Evolutionary conservation across 331 rosid genomes (phyloP).

Genomic region (Malus hybrid): DNA sequence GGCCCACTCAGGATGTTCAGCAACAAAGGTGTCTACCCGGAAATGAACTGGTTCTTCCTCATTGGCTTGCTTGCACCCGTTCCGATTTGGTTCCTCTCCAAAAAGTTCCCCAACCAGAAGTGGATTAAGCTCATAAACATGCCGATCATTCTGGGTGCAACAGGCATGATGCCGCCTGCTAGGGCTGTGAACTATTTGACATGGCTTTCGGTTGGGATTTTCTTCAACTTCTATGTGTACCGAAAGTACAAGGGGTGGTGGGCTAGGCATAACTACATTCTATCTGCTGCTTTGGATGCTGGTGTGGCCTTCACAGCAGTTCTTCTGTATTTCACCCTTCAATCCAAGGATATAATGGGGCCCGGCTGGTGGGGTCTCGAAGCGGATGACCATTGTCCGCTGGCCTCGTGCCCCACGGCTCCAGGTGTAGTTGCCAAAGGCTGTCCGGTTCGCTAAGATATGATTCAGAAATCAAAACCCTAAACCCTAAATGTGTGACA

Average conservation of each 20-base stretch:
- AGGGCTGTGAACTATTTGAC: conserved; percentile 43
- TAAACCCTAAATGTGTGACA: not conserved
- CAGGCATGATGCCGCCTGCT: conserved; percentile 43
- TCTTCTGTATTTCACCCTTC: conserved; percentile 50
- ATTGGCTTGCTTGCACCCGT: conserved; percentile 53
- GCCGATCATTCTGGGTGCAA: conserved; percentile 46
- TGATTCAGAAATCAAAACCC: not conserved
- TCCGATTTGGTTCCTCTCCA: conserved; percentile 49
- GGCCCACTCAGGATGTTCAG: conserved; percentile 71
- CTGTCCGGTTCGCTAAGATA: conserved; percentile 45
- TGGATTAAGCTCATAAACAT: conserved; percentile 58
- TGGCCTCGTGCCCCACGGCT: conserved; percentile 69
- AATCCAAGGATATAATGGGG: conserved; percentile 32
- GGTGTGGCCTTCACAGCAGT: conserved; percentile 67
- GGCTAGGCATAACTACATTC: conserved; percentile 73
- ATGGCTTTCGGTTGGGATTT: conserved; percentile 64
- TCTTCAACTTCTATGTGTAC: conserved; percentile 56
- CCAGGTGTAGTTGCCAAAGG: conserved; percentile 44
- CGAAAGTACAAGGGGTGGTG: conserved; percentile 57
- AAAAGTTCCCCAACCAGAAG: conserved; percentile 39
- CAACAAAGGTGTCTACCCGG: conserved; percentile 43
- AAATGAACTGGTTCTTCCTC: conserved; percentile 77
- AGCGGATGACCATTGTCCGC: conserved; percentile 45
- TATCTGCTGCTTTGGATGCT: conserved; percentile 72
- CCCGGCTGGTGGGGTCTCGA: conserved; percentile 70